Base-by-base conservation (phyloP, 2,329 filamentous ascomycete genomes). In the Plenodomus tracheiphilus region DNA sequence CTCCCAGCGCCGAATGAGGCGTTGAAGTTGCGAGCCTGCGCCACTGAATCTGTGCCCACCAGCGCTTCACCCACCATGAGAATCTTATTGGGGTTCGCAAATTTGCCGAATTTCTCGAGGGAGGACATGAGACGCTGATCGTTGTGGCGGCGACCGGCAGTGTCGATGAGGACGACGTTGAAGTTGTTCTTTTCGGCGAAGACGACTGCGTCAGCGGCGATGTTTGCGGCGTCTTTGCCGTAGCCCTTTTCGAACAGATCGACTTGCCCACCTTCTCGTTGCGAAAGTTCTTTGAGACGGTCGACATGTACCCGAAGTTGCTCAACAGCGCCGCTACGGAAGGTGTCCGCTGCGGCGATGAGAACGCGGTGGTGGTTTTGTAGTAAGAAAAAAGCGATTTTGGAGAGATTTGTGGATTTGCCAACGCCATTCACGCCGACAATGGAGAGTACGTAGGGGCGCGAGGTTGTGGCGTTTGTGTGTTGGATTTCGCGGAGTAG, bases 341-440 rank as follows among this genome's bases (percentile, higher is more conserved):
- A 99, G 2, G 94, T 99, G 72, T 99, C 93, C 62, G 90, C 94
- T 9, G 94, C 93, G 13, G 91, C 93, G 59, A 99, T 90, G 48
- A 99, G 82, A 15, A 99, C 91, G 67, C 89, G 89, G 79, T 96
- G 95, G 71, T 95, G 92, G 79, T 99, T 99, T 74, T 99, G 93
- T 25, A 99, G 80, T 32, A 99, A 80, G 77, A 99, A 99, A 76
- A 94, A 99, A 73, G 92, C 96, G 59, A 99, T 96, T 75, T 99
- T 99, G 73, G 90, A 93, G 32, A 99, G 81, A 70, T 97, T 97
- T 43, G 94, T 99, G 15, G 92, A 97, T 77, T 99, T 99, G 68
- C 94, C 94, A 32, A 99, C 94, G 45, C 94, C 94, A 72, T 99
- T 99, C 69, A 99, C 94, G 54, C 94, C 94, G 37, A 99, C 94